Evolutionary conservation across 106 monocot species (phyloP), one percentile per base, ranked within the genome.

Genomic region (Apostasia ramifera): DNA sequence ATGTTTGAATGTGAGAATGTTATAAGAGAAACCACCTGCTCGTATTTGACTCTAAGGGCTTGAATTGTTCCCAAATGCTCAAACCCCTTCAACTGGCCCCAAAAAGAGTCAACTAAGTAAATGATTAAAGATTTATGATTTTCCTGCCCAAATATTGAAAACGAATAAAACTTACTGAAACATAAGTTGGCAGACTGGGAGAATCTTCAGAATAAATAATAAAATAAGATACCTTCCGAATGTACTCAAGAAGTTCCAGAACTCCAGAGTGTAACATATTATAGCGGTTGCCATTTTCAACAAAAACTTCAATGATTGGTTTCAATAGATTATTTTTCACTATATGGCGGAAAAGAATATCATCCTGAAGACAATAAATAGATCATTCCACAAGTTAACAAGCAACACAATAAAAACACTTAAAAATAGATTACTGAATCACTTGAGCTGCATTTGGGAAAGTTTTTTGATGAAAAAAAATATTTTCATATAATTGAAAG

Each of bases 241-340:
- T 90, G 68, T 83, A 84, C 76, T 98, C 98, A 5, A 98, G 66
- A 56, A 98, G 81, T 71, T 98, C 98, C 6, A 93, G 74, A 65
- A 98, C 85, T 52, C 83, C 93, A 47, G 98, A 98, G 12, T 98
- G 87, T 38, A 98, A 74, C 93, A 98, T 87, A 68, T 98, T 98
- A 69, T 98, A 98, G 9, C 81, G 86, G 68, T 83, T 77, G 2
- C 98, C 98, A 75, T 98, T 98, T 63, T 81, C 71, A 76, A 87
- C 53, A 72, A 98, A 98, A 40, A 72, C 90, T 1, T 98, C 98
- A 52, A 98, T 70, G 49, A 98, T 74, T 55, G 98, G 93, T 70
- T 85, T 93, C 48, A 98, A 76, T 58, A 90, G 81, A 76, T 98
- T 93, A 76, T 90, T 85, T 70, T 90, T 98, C 1, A 81, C 93